phyloP scores from a whole-genome alignment of 78 protist genomes.

The Pigoraptor vietnamica region DNA sequence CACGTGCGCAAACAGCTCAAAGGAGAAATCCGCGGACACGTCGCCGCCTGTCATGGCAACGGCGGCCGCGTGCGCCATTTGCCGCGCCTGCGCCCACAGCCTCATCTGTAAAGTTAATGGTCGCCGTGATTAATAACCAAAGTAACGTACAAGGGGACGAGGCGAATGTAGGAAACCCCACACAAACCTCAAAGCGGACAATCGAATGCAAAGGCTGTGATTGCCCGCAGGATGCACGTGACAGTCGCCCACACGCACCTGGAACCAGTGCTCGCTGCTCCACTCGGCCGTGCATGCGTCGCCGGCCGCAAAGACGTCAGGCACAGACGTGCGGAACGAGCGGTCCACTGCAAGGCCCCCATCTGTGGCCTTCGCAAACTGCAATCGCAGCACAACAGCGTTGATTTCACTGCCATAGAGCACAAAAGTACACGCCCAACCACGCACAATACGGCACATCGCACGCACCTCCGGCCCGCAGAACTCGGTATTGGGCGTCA shows the following conservation, averaged over 20 bases:
- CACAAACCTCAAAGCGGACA: not conserved
- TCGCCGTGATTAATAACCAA: not conserved
- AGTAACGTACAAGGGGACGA: not conserved
- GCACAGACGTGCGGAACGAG: not conserved
- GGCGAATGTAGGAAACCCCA: not conserved
- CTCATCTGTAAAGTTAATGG: not conserved
- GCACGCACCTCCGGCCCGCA: not conserved
- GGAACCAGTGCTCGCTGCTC: not conserved
- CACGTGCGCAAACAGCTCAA: slow-evolving; percentile 18
- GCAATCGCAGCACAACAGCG: no score
- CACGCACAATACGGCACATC: not conserved
- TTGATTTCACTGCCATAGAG: no score
- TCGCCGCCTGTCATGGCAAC: not conserved
- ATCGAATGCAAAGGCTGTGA: not conserved
- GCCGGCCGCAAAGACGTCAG: slow-evolving; percentile 5
- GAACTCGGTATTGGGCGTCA: not conserved
- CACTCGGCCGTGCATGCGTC: not conserved
- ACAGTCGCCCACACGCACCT: not conserved
- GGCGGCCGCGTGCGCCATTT: not conserved
- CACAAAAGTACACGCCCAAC: no score
- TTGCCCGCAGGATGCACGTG: not conserved
- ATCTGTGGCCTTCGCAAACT: not conserved
- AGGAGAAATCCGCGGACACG: not conserved
- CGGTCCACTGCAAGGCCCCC: not conserved
- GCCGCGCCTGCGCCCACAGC: slow-evolving; percentile 14